Conservation (phyloP, 805 yeast species). For the Metschnikowia henanensis region DNA sequence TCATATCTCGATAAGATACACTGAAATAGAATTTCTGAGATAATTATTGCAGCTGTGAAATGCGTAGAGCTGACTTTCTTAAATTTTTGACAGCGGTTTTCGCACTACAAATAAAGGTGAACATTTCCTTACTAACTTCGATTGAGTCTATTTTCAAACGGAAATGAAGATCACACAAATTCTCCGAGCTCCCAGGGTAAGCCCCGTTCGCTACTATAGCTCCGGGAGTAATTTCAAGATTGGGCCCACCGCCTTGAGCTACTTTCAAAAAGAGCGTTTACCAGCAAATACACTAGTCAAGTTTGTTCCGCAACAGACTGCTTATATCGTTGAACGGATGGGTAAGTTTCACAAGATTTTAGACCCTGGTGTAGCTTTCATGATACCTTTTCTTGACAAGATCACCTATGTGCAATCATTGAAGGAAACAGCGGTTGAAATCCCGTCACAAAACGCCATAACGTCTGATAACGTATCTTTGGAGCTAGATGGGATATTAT, state of each 20-base stretch:
- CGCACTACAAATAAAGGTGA: no score
- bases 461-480: constrained; percentile 84
- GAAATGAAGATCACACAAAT: constrained; percentile 7
- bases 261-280: constrained; percentile 59
- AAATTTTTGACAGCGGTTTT: no score
- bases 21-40: no score
- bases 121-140: no score
- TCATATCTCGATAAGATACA: no score
- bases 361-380: constrained; percentile 74
- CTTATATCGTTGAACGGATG: constrained; percentile 91
- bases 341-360: constrained; percentile 70
- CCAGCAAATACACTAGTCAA: constrained; percentile 76
- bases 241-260: constrained; percentile 38
- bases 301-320: constrained; percentile 88
- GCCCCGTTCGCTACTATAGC: constrained; percentile 10
- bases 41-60: no score
- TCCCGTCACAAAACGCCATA: constrained; percentile 81
- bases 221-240: constrained; percentile 6
- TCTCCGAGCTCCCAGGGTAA: not conserved
- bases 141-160: not conserved
- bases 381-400: constrained; percentile 71
- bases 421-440: constrained; percentile 83
- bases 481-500: constrained; percentile 82
- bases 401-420: constrained; percentile 80
- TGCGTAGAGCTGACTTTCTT: no score